Evolutionary conservation across 306 rosid species (phyloP).

Genomic region (Glycine tomentella): DNA sequence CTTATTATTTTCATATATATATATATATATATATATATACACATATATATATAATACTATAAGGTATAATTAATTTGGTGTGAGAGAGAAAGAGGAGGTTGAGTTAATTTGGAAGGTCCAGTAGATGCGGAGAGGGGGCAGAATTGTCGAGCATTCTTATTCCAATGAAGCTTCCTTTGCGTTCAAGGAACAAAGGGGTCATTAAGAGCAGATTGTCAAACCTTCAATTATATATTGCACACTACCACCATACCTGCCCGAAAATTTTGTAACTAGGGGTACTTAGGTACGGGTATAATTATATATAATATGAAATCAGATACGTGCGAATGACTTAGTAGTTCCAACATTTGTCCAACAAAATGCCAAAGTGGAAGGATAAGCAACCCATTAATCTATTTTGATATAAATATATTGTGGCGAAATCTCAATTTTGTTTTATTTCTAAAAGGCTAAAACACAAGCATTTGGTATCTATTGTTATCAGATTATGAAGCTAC

Average conservation of each 20-base stretch:
- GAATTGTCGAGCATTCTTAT: constrained; percentile 77
- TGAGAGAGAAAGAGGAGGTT: constrained; percentile 11
- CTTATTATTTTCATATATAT: constrained; percentile 3
- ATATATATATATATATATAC: no score
- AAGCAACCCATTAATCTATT: background rate
- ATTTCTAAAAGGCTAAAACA: no score
- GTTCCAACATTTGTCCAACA: constrained; percentile 13
- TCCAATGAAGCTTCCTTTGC: constrained; percentile 90
- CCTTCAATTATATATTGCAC: constrained; percentile 53
- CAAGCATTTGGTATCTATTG: constrained; percentile 14
- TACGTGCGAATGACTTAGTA: no score
- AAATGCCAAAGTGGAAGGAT: constrained; percentile 17
- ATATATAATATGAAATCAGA: no score
- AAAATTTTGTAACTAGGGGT: constrained; percentile 10
- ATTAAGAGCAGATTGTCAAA: constrained; percentile 73
- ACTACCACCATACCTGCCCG: constrained; percentile 30
- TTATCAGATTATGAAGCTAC: constrained; percentile 40
- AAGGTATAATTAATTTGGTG: constrained; percentile 16
- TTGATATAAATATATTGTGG: constrained; percentile 5
- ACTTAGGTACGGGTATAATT: no score
- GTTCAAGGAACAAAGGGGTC: constrained; percentile 75
- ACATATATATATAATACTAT: no score
- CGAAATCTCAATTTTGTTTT: constrained; percentile 19
- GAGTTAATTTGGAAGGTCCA: constrained; percentile 49
- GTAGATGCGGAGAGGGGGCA: constrained; percentile 69